These are phyloP conservation scores for Fraxinus albicans DNA, from an alignment of 305 asterid species.

Conservation along the genomic window DNA sequence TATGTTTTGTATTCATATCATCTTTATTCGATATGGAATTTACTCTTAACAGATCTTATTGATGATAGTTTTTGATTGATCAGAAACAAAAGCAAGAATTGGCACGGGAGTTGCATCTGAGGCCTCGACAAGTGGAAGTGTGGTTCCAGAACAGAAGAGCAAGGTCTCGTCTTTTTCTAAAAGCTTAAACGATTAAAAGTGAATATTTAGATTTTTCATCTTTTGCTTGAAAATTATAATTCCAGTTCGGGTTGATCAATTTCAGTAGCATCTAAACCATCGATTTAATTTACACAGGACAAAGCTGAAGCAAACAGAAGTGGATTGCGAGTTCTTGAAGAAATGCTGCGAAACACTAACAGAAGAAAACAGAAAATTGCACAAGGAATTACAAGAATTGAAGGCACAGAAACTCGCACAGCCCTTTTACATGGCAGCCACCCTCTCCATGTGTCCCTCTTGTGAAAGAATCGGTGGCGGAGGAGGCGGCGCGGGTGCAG, in stretches of 20 bases:
- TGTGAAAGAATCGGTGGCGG: conserved; percentile 80
- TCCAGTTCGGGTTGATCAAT: background rate
- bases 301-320: conserved; percentile 87
- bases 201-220: too few species aligned
- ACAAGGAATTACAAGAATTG: conserved; percentile 74
- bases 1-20: too few species aligned
- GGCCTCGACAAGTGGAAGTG: conserved; percentile 95
- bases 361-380: conserved; percentile 74
- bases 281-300: conserved; percentile 36
- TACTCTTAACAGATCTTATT: background rate
- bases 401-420: conserved; percentile 60
- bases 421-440: conserved; percentile 95
- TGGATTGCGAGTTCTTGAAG: conserved; percentile 76
- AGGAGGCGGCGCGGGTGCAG: conserved; percentile 15
- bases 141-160: conserved; percentile 98
- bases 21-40: background rate
- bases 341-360: conserved; percentile 77
- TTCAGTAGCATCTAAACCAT: background rate
- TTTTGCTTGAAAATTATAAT: too few species aligned
- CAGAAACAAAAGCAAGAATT: conserved; percentile 95
- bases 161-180: conserved; percentile 34
- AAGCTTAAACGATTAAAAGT: background rate
- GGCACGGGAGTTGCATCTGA: conserved; percentile 73
- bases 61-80: background rate
- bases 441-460: conserved; percentile 88